These are phyloP conservation scores for Astragalus glycyphyllos DNA, from an alignment of 306 rosid genomes.

Conservation along the genomic window DNA sequence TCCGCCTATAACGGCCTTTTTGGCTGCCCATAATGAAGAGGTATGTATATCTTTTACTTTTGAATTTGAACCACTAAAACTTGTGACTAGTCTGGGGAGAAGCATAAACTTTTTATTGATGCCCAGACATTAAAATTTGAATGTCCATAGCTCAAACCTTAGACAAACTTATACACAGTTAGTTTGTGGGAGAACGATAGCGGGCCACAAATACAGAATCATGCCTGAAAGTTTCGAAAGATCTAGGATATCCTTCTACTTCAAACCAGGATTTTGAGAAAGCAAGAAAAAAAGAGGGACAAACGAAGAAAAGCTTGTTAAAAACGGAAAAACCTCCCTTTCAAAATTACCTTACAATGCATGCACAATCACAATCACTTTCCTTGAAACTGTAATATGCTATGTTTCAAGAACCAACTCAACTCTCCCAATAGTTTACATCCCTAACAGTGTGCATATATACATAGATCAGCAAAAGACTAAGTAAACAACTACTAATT, in stretches of 20 bases:
- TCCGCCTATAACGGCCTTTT: conserved; percentile 39
- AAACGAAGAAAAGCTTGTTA: conserved; percentile 1
- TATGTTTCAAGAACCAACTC: not conserved
- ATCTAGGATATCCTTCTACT: conserved; percentile 20
- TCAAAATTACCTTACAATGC: conserved; percentile 8
- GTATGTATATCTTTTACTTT: conserved; percentile 50
- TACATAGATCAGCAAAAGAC: conserved; percentile 12
- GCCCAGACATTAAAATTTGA: not conserved
- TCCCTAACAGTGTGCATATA: not conserved
- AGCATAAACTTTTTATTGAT: not conserved
- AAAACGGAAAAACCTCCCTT: not conserved
- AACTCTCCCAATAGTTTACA: conserved; percentile 2
- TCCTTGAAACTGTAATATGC: not conserved
- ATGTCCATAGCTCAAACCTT: not conserved
- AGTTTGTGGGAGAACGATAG: too few species aligned
- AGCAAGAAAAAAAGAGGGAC: not conserved
- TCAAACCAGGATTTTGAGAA: conserved; percentile 10
- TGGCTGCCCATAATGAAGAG: conserved; percentile 56
- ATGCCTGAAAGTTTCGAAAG: not conserved
- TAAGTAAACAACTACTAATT: not conserved
- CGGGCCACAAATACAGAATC: conserved; percentile 14
- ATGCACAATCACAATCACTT: conserved; percentile 18
- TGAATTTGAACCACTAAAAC: conserved; percentile 28
- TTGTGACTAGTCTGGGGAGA: conserved; percentile 20
- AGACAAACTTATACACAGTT: too few species aligned